These are phyloP conservation scores for Rhodotorula sp. DNA, from an alignment of 1,284 basidiomycete species.

Conservation along the genomic window DNA sequence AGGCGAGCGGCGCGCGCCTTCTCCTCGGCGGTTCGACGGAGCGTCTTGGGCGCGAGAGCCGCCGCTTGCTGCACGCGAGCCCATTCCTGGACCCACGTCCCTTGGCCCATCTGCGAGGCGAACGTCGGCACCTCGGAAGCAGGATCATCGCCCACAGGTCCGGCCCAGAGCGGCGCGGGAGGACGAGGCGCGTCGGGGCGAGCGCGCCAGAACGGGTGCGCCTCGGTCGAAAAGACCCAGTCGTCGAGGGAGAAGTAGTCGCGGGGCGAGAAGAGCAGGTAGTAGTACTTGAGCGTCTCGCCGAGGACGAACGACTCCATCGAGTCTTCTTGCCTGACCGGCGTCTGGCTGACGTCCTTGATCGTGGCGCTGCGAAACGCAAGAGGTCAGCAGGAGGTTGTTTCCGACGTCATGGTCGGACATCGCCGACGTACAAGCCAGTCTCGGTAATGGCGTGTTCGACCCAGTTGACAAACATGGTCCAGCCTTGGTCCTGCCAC, in stretches of 20 bases:
- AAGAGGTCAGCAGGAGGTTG: not conserved
- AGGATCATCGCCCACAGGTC: slow-evolving; percentile 14
- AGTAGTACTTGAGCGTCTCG: slow-evolving; percentile 18
- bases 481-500: slow-evolving; percentile 61
- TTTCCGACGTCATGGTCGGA: not conserved
- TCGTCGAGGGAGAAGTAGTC: slow-evolving; percentile 58
- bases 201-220: slow-evolving; percentile 35
- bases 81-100: slow-evolving; percentile 37
- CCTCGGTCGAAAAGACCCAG: slow-evolving; percentile 53
- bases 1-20: not conserved
- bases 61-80: slow-evolving; percentile 34
- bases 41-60: not conserved
- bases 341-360: slow-evolving; percentile 52
- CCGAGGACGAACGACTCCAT: slow-evolving; percentile 59
- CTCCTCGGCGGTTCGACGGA: not conserved
- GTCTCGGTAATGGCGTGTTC: slow-evolving; percentile 47
- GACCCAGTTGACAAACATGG: slow-evolving; percentile 59
- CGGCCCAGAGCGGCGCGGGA: slow-evolving; percentile 21
- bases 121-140: not conserved
- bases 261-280: slow-evolving; percentile 52
- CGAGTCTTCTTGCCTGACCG: slow-evolving; percentile 46
- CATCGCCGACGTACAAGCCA: slow-evolving; percentile 9
- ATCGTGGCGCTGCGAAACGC: slow-evolving; percentile 49
- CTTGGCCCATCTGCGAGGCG: slow-evolving; percentile 22
- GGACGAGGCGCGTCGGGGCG: not conserved